Base-by-base conservation (phyloP, 805 yeast species). In the Myxozyma neotropica region DNA sequence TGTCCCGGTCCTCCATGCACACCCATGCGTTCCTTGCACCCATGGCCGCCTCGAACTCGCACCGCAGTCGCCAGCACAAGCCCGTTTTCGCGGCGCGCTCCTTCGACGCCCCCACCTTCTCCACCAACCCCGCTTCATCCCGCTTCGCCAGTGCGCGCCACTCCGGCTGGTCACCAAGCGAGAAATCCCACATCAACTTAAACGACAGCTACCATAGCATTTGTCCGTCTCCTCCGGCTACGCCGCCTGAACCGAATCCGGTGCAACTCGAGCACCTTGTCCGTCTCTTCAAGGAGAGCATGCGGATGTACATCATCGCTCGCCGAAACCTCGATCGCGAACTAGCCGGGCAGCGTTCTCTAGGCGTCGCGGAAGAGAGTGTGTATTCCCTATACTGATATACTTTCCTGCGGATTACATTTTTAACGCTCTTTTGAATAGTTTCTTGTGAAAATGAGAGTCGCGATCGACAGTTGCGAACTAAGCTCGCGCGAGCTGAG, bases 401-500 rank as follows among this genome's bases (percentile, higher is more conserved):
- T 8, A n/a, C n/a, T n/a, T n/a, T 26, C 21, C 33, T n/a, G 15
- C 21, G 10, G 2, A 26, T 24, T 17, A 6, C 15, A 12, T n/a
- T 29, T 29, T 29, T 49, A 40, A 26, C 46, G 33, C 29, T 35
- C 10, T 29, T 15, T n/a, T 26, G 4, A 3, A 19, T 31, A 29
- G 52, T 24, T 36, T 27, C 6, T 15, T 24, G 17, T 3, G 42
- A 47, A 15, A 17, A 21, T 3, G 46, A 44, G 15, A 31, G 39
- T 10, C 49, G 47, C 29, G 12, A 29, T 27, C 44, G 49, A 26
- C 49, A 53, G 38, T 54, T 58, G 4, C 52, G 38, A 43, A 58
- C 55, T 24, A 57, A 54, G 7, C 46, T 58, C 7, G 8, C 36
- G 12, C 21, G 62, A 17, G 58, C 62, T 6, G 62, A 58, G 44